These are phyloP conservation scores for Dalbergia cochinchinensis DNA, from an alignment of 306 rosid genomes.

Conservation along the genomic window DNA sequence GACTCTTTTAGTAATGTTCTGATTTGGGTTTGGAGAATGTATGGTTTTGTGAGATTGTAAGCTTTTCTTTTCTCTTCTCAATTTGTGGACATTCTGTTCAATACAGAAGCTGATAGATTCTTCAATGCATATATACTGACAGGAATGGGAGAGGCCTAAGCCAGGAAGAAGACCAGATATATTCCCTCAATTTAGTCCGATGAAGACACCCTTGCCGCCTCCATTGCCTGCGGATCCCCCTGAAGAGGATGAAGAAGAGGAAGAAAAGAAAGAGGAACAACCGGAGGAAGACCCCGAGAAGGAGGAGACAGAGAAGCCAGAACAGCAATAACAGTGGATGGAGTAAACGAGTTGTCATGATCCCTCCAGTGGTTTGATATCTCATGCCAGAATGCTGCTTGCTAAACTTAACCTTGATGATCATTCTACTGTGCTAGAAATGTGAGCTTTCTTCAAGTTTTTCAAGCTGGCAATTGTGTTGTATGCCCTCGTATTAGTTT, in stretches of 20 bases:
- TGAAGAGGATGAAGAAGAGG: conserved; percentile 57
- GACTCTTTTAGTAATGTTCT: background rate
- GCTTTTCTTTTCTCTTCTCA: background rate
- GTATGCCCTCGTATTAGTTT: conserved; percentile 9
- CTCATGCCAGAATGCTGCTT: conserved; percentile 30
- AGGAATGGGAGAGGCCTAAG: conserved; percentile 63
- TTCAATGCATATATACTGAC: conserved; percentile 19
- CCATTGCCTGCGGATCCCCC: conserved; percentile 65
- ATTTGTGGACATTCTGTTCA: background rate
- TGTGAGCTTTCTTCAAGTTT: conserved; percentile 35
- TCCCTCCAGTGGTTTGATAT: conserved; percentile 35
- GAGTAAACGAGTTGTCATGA: conserved; percentile 36
- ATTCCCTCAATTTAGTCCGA: conserved; percentile 65
- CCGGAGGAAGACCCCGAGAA: conserved; percentile 57
- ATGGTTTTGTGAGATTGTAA: background rate
- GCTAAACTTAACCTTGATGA: conserved; percentile 14
- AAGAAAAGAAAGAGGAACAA: conserved; percentile 52
- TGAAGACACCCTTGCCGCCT: conserved; percentile 67
- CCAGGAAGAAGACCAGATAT: conserved; percentile 66
- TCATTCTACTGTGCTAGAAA: background rate
- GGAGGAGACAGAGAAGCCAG: conserved; percentile 54
- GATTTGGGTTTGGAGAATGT: background rate
- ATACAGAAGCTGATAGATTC: conserved; percentile 18
- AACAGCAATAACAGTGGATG: conserved; percentile 3
- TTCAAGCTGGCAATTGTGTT: conserved; percentile 28